A percentile compares a stretch with the other conserved stretches of the same genome.
Conservation (phyloP, 371 early-diverging fungal genomes). For the Mucor irregularis region DNA sequence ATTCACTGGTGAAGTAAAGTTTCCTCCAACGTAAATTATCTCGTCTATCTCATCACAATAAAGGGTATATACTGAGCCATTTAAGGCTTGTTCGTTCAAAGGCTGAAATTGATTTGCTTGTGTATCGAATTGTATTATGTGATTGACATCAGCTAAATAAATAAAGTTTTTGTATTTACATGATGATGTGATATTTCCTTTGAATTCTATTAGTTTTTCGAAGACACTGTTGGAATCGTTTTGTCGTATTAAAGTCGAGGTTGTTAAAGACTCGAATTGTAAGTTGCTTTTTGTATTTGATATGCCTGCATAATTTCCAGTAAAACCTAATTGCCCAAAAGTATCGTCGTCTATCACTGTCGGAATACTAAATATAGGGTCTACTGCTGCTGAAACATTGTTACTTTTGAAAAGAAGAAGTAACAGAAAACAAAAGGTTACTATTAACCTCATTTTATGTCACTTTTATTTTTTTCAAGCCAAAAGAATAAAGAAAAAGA, state of each 20-base stretch:
- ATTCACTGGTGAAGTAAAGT: slow-evolving; percentile 25
- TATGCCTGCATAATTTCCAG: slow-evolving; percentile 43
- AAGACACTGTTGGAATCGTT: neutral
- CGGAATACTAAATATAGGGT: neutral
- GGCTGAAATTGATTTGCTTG: slow-evolving; percentile 26
- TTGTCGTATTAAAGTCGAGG: neutral
- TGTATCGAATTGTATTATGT: slow-evolving; percentile 34
- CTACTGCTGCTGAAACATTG: neutral
- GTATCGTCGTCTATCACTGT: slow-evolving; percentile 4
- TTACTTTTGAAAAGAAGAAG: too few species aligned
- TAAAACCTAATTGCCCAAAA: slow-evolving; percentile 36
- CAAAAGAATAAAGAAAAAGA: neutral
- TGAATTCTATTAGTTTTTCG: neutral
- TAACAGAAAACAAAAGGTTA: neutral
- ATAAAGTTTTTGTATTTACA: slow-evolving; percentile 32
- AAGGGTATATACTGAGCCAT: slow-evolving; percentile 60
- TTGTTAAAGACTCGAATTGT: slow-evolving; percentile 22
- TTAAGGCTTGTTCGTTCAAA: slow-evolving; percentile 51
- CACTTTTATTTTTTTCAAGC: neutral
- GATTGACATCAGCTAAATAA: slow-evolving; percentile 37
- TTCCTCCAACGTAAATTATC: slow-evolving; percentile 48
- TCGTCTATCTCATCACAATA: slow-evolving; percentile 49
- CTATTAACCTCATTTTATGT: slow-evolving; percentile 3
- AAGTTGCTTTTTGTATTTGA: slow-evolving; percentile 21
- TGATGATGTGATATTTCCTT: slow-evolving; percentile 14